Base-by-base conservation (phyloP, 225 moss, liverwort and hornwort genomes). In the Asterella californica region DNA sequence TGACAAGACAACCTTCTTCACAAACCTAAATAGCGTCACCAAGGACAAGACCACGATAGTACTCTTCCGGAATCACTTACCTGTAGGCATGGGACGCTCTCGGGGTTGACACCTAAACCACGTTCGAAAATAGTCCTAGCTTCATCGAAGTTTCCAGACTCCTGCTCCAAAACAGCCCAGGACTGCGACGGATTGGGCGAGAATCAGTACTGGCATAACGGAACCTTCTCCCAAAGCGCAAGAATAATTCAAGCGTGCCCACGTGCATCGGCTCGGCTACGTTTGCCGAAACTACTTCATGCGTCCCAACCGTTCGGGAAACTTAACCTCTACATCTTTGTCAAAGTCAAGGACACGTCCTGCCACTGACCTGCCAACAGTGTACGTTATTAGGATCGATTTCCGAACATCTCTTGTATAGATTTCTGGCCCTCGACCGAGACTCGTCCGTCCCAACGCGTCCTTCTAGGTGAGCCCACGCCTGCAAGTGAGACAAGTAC, bases 391-490 rank as follows among this genome's bases (percentile, higher is more conserved):
- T 78, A 36, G 94, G 94, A 70, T 89, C 84, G 52, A 86, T 78
- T 38, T 90, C 91, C 36, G 90, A 90, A 88, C 92, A 96, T 8
- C 82, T 83, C 81, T 91, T 91, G 77, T 91, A 96, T 9, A 96
- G 79, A 70, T 90, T 86, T 70, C 90, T 86, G 63, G 96, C 92
- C 74, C 86, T 88, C 42, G 83, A 70, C 69, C 79, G 87, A 24
- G 92, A 62, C 64, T 87, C 85, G 11, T 82, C 82, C 63, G 92
- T 84, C 74, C 83, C 85, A 67, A 89, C n/a, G 47, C 87, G 89
- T 55, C 92, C 89, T 81, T 96, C 96, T 83, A 92, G 90, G 72
- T 89, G 89, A 32, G 96, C 96, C 96, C 96, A 96, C 36, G 92
- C 91, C 96, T 96, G 86, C 75, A 79, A 52, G 64, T 33, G 10